phyloP scores from a whole-genome alignment of 202 grass and related monocot species.

The Carex sylvatica region DNA sequence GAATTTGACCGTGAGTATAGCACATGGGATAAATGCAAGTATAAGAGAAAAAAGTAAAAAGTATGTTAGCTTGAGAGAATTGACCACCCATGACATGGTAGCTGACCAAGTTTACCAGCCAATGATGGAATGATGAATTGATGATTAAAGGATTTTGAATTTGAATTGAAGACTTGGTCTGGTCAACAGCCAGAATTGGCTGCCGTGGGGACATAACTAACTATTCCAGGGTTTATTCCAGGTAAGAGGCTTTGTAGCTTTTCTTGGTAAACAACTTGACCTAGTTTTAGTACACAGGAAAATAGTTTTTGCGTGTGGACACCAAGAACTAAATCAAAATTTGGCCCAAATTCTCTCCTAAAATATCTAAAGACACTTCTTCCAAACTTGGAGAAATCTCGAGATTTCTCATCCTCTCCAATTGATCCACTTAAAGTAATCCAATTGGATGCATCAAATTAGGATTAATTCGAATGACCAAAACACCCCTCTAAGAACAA shows the following conservation, averaged over 20 bases:
- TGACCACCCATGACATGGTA: conserved; percentile 12
- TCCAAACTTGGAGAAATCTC: neutral
- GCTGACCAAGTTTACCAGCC: neutral
- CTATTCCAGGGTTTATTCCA: conserved; percentile 9
- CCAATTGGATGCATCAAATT: neutral
- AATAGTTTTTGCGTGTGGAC: neutral
- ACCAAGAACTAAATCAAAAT: neutral
- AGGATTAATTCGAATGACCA: neutral
- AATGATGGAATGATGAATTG: conserved; percentile 4
- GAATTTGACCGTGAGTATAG: conserved; percentile 56
- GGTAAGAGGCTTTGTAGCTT: conserved; percentile 10
- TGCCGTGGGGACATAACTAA: conserved; percentile 10
- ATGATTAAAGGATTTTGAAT: neutral
- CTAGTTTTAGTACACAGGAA: neutral
- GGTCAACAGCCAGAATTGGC: conserved; percentile 12
- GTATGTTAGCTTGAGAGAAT: conserved; percentile 19
- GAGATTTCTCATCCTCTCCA: no score
- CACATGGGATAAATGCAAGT: conserved; percentile 22
- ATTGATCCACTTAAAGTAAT: neutral
- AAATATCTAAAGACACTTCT: neutral
- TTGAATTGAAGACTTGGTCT: conserved; percentile 21
- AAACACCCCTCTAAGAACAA: neutral
- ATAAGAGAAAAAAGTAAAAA: neutral
- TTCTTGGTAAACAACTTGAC: conserved; percentile 26
- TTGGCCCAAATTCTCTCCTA: neutral